phyloP scores from a whole-genome alignment of 345 rosid genomes.

The Eutrema heterophyllum region DNA sequence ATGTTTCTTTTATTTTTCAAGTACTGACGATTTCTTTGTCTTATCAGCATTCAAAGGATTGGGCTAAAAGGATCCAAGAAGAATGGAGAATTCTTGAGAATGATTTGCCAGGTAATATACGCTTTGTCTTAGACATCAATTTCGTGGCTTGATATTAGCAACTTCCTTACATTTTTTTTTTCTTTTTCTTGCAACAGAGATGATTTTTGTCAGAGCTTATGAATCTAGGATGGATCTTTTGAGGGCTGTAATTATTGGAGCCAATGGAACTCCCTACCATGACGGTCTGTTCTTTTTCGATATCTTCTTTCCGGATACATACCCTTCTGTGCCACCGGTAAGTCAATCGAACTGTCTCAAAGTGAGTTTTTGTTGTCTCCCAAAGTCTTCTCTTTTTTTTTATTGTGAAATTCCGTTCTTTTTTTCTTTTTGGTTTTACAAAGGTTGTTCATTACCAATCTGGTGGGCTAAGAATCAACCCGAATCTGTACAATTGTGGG shows the following conservation, averaged over 20 bases:
- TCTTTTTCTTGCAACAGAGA: slow-evolving; percentile 43
- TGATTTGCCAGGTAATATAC: slow-evolving; percentile 71
- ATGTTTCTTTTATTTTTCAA: slow-evolving; percentile 1
- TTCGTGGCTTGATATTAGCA: background rate
- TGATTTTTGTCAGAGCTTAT: slow-evolving; percentile 80
- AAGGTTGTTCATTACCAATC: slow-evolving; percentile 72
- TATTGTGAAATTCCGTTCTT: background rate
- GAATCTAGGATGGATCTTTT: slow-evolving; percentile 92
- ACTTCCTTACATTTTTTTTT: background rate
- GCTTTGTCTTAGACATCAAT: background rate
- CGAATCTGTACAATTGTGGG: slow-evolving; percentile 68
- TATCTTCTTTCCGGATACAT: slow-evolving; percentile 66
- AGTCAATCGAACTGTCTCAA: slow-evolving; percentile 15
- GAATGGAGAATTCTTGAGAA: slow-evolving; percentile 87
- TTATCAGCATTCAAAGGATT: slow-evolving; percentile 52
- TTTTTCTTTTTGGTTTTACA: slow-evolving; percentile 19
- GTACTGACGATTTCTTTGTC: background rate
- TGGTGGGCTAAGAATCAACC: slow-evolving; percentile 84
- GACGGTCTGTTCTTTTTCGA: slow-evolving; percentile 95
- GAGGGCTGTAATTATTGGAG: slow-evolving; percentile 91
- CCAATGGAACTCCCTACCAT: slow-evolving; percentile 93
- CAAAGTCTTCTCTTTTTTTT: background rate
- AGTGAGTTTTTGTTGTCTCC: background rate
- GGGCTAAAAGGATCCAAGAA: slow-evolving; percentile 76
- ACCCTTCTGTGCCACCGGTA: slow-evolving; percentile 82